Base-by-base conservation (phyloP, 768 basidiomycete genomes). In the Boletus tomentosulus region DNA sequence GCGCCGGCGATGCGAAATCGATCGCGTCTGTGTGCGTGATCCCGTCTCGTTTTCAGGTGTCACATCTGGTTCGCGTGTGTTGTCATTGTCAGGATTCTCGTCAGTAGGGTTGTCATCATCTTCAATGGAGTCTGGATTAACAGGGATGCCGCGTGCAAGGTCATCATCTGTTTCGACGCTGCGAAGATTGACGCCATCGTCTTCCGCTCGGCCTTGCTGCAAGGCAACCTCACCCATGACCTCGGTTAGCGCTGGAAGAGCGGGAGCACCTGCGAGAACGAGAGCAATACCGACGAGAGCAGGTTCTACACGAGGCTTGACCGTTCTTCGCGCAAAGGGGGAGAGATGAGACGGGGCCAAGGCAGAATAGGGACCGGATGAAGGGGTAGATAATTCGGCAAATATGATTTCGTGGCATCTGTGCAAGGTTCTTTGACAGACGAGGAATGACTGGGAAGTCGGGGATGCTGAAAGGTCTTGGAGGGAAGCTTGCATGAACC, bases 401-500 rank as follows among this genome's bases (percentile, higher is more conserved):
- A 97, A 99, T 63, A 99, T 96, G 69, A 98, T 94, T 73, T 94
- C 89, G 71, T 98, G 95, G 65, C 95, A 95, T 68, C 82, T 82
- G 68, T 90, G 90, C 54, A 98, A 74, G 37, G 94, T 83, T 56
- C 96, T 84, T 71, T 95, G 92, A 69, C 97, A 98, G 54, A 96
- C 87, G 46, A 83, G 74, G 72, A 98, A 98, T 1, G 93, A 91
- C 41, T 74, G 80, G 3, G 92, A 86, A 46, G 83, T 80, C 13
- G 77, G 43, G 71, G 62, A 41, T 10, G 61, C 55, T 45, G 55
- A 80, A 8, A 98, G 77, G 70, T 99, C 97, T 53, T 82, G 83
- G 19, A 99, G 77, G 27, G 89, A 85, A 15, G 96, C 92, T 81
- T 98, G 97, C 88, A 98, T 95, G 72, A 95, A 97, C 94, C 96